Evolutionary conservation across 192 early-diverging fungal genomes (phyloP), one percentile per base, ranked within the genome.

Genomic region (Pilaira anomala): DNA sequence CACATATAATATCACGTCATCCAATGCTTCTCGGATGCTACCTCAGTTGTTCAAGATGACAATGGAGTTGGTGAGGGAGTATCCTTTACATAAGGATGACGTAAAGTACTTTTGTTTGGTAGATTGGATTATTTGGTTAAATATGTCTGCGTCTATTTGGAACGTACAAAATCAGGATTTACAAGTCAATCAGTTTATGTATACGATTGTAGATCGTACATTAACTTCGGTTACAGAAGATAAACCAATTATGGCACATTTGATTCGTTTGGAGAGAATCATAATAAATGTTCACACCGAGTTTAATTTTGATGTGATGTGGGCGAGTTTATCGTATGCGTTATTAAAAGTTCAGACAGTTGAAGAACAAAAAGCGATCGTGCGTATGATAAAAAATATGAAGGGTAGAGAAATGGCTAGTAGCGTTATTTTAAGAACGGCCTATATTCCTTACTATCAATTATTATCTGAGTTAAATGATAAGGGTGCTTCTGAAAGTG

Each of bases 381-480:
- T 81, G 3, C 53, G 68, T 3, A 60, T 75, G 49, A 71, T 82
- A 65, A 39, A 71, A 29, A 16, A 66, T 0, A 18, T 80, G 3
- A 51, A 7, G 0, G 21, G 33, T 19, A 21, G 65, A 0, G 30
- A 58, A 7, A 53, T 64, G 1, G 26, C 44, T 3, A 39, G 42
- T 24, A 30, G 52, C 1, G 8, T 60, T 4, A 12, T 74, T 36
- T 36, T 60, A 13, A 16, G 69, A 44, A 11, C 80, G 40, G 80
- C 75, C 11, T 74, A 82, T 14, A 57, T 85, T 8, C 79, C 83
- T 6, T 64, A 82, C 12, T 79, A 82, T 40, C 83, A 85, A 39
- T 71, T 76, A 26, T 60, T 85, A 19, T 62, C 78, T 3, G 83
- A 85, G 42, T 13, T 50, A 4, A 24, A 48, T 0, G 63, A 41